These are phyloP conservation scores for Penicillium occitanis DNA, from an alignment of 2,329 filamentous ascomycete species.

Conservation along the genomic window DNA sequence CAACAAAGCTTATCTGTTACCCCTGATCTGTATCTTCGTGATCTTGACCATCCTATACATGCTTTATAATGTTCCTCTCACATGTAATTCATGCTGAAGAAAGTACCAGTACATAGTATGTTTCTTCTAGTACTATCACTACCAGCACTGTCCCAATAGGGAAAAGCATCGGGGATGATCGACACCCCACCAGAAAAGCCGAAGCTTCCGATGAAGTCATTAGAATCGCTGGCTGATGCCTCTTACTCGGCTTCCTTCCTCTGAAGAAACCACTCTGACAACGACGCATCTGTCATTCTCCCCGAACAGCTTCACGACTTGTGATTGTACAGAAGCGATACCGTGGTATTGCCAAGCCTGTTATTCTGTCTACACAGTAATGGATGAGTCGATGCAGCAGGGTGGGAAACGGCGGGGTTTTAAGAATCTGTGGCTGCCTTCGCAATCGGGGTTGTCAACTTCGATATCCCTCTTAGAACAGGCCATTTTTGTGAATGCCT, in stretches of 20 bases:
- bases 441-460: neutral
- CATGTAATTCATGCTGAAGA: neutral
- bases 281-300: neutral
- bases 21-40: neutral
- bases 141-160: neutral
- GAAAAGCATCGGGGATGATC: neutral
- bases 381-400: neutral
- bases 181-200: constrained; percentile 4
- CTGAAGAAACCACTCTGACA: neutral
- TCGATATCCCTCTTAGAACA: constrained; percentile 13
- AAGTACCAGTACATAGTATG: neutral
- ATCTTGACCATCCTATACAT: neutral
- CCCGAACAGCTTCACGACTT: neutral
- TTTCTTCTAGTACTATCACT: neutral
- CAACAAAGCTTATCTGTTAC: neutral
- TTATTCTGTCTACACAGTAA: neutral
- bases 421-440: neutral
- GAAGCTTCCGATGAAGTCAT: constrained; percentile 8
- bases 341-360: neutral
- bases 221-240: neutral
- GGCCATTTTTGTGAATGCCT: constrained; percentile 18
- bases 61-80: neutral
- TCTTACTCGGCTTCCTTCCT: neutral
- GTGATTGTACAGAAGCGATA: neutral
- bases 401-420: neutral